These are phyloP conservation scores for Linderina pennispora DNA, from an alignment of 192 early-diverging fungal species.

Conservation along the genomic window DNA sequence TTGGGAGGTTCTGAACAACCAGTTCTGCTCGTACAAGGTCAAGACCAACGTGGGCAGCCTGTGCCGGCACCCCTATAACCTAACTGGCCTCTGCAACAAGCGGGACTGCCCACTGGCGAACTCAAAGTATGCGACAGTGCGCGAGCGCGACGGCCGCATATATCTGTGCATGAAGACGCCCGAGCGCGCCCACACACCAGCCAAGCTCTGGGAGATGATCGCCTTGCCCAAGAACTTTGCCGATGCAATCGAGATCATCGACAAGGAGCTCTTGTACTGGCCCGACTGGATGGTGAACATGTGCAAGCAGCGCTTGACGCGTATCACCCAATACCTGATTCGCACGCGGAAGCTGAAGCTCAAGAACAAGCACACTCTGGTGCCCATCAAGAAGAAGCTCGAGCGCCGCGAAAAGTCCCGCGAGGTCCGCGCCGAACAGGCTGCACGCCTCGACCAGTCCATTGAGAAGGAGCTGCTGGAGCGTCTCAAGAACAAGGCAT, in stretches of 20 bases:
- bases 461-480: slow-evolving; percentile 97
- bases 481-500: slow-evolving; percentile 86
- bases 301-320: slow-evolving; percentile 95
- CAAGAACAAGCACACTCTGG: slow-evolving; percentile 70
- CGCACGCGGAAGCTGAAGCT: slow-evolving; percentile 85
- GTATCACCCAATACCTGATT: slow-evolving; percentile 94
- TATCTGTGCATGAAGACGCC: slow-evolving; percentile 94
- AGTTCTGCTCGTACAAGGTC: slow-evolving; percentile 99
- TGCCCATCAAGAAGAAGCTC: slow-evolving; percentile 90
- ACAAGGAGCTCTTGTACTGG: slow-evolving; percentile 88
- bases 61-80: slow-evolving; percentile 94
- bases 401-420: slow-evolving; percentile 80
- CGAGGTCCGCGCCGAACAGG: slow-evolving; percentile 86
- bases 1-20: slow-evolving; percentile 93
- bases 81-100: slow-evolving; percentile 92
- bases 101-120: slow-evolving; percentile 95
- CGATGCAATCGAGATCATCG: slow-evolving; percentile 76
- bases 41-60: slow-evolving; percentile 88
- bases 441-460: slow-evolving; percentile 81
- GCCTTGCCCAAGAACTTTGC: slow-evolving; percentile 88
- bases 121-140: slow-evolving; percentile 89
- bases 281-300: slow-evolving; percentile 87
- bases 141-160: slow-evolving; percentile 74
- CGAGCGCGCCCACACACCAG: slow-evolving; percentile 90
- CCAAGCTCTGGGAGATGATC: slow-evolving; percentile 89